These are phyloP conservation scores for Dendrocalamus sinicus DNA, from an alignment of 176 grass and related monocot species.

Conservation along the genomic window DNA sequence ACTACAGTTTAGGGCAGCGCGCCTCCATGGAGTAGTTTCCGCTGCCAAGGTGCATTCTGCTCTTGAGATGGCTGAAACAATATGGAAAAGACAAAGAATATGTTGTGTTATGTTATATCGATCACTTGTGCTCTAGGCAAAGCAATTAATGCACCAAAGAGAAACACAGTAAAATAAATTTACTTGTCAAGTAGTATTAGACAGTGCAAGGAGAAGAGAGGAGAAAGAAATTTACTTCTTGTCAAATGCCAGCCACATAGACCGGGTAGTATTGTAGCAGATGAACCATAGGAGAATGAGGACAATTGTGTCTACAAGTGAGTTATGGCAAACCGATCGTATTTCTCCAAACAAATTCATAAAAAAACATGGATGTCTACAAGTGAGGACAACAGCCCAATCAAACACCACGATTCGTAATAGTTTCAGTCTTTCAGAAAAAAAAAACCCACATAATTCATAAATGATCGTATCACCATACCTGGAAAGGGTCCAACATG, in stretches of 20 bases:
- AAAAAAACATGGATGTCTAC: no score
- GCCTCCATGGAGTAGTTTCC: constrained; percentile 3
- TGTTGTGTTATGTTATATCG: neutral
- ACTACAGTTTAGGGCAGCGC: neutral
- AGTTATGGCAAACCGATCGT: neutral
- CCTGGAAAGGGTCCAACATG: neutral
- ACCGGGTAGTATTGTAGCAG: neutral
- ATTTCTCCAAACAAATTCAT: neutral
- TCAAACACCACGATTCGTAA: neutral
- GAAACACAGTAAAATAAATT: neutral
- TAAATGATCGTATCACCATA: neutral
- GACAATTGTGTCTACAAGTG: constrained; percentile 5
- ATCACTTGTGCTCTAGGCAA: neutral
- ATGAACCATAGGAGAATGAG: constrained; percentile 33
- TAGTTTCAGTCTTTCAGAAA: neutral
- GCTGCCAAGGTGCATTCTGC: neutral
- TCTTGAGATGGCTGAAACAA: constrained; percentile 27
- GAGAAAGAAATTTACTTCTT: constrained; percentile 3
- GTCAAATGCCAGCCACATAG: constrained; percentile 28
- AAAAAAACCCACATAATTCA: neutral
- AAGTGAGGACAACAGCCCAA: neutral
- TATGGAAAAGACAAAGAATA: neutral
- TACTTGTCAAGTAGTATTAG: neutral
- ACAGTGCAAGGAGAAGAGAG: neutral
- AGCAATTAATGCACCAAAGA: neutral